Base-by-base conservation (phyloP, 1,284 basidiomycete genomes). In the Entoloma clypeatum region DNA sequence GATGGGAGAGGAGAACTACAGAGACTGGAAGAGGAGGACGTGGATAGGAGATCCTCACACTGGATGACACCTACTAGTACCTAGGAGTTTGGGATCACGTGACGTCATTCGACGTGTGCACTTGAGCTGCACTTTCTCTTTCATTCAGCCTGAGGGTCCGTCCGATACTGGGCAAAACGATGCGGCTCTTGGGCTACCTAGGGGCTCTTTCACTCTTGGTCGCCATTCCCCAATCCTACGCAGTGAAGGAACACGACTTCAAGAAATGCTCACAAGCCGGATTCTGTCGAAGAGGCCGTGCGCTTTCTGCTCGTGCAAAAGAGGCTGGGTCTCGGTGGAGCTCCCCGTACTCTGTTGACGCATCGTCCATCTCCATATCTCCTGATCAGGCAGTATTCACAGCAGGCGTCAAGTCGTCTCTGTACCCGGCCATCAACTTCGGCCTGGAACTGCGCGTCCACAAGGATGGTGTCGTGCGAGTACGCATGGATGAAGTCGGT, bases 191-290 rank as follows among this genome's bases (percentile, higher is more conserved):
- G 52, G 58, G 58, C 44, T 56, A 69, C 31, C 46, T 68, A 39
- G 62, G 62, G 41, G 53, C 61, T 27, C 47, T 68, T 27, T 54
- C 60, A 25, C 49, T 71, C 29, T 47, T 61, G 19, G 49, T 68
- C 13, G 36, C 56, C 14, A 48, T 58, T 26, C 56, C 62, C 26
- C 55, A 63, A 39, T 49, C 60, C 1, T 51, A 75, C 17, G 79
- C 82, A 19, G 76, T 88, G 60, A 88, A 86, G 62, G 63, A 72
- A 27, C 75, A 84, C 45, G 90, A 96, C 63, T 96, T 93, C 73
- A 96, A 95, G 65, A 90, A 81, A 47, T 96, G 93, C 60, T 74
- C 76, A 13, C 89, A 96, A 62, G 79, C 89, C 1, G 89, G 87
- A 10, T 96, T 97, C 68, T 96, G 93, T 68, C 79, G 88, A 34